A percentile compares a stretch with the other conserved stretches of the same genome.
These are phyloP conservation scores for Limonomyces culmigenus DNA, from an alignment of 1,284 basidiomycete genomes.

Conservation along the genomic window DNA sequence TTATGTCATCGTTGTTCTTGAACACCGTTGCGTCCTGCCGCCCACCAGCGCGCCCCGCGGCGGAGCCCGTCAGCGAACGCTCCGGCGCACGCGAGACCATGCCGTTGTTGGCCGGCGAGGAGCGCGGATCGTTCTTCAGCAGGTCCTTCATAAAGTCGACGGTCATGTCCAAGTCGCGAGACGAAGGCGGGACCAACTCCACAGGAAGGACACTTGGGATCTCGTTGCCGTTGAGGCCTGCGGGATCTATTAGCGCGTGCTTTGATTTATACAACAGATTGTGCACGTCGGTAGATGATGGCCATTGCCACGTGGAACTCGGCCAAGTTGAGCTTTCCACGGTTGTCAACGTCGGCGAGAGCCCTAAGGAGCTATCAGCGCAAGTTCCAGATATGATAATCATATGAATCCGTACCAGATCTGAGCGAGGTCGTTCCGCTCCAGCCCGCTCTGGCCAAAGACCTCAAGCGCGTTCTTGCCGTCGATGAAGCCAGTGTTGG, in stretches of 20 bases:
- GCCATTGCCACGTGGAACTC: slow-evolving; percentile 99
- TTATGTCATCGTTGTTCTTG: slow-evolving; percentile 63
- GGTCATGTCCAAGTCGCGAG: slow-evolving; percentile 79
- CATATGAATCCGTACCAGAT: slow-evolving; percentile 57
- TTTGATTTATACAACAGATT: not conserved
- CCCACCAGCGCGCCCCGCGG: slow-evolving; percentile 34
- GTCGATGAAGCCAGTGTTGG: slow-evolving; percentile 73
- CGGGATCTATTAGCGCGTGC: not conserved
- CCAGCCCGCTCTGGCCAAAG: slow-evolving; percentile 87
- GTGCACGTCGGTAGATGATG: slow-evolving; percentile 77
- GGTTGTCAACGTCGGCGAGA: slow-evolving; percentile 78
- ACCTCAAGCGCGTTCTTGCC: slow-evolving; percentile 83
- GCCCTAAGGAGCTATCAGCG: slow-evolving; percentile 35
- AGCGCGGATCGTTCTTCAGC: slow-evolving; percentile 68
- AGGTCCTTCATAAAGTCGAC: slow-evolving; percentile 87
- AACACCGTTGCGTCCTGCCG: slow-evolving; percentile 87
- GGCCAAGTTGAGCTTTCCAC: slow-evolving; percentile 85
- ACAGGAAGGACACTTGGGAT: slow-evolving; percentile 78
- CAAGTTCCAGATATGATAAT: slow-evolving; percentile 4
- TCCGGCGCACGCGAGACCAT: slow-evolving; percentile 28
- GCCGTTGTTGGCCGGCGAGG: not conserved
- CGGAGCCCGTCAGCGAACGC: slow-evolving; percentile 49
- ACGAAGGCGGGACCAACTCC: slow-evolving; percentile 88
- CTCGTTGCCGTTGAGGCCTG: slow-evolving; percentile 84
- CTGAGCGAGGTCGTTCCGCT: slow-evolving; percentile 81